Conservation (phyloP, 176 grass and related monocot species). For the Hyparrhenia diplandra region DNA sequence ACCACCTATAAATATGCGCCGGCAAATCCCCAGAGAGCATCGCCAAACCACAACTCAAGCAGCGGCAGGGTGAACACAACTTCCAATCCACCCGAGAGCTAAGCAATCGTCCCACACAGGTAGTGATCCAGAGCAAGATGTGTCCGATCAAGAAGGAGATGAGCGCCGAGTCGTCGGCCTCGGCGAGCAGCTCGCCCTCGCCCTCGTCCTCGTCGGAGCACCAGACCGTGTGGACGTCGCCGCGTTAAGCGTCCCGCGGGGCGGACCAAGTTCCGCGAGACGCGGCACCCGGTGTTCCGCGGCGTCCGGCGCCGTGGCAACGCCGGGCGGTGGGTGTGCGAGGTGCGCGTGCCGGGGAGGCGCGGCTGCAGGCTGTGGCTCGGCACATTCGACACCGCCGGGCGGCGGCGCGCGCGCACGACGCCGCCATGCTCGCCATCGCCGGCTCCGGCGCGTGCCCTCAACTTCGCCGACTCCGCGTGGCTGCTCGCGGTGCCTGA, state of each 20-base stretch:
- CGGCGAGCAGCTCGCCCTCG: background rate
- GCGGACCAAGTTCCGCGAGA: constrained; percentile 54
- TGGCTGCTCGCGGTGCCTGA: background rate
- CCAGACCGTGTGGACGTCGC: background rate
- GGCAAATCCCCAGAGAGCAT: background rate
- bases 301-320: constrained; percentile 32
- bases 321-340: constrained; percentile 41
- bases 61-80: background rate
- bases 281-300: constrained; percentile 43
- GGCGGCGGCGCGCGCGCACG: constrained; percentile 45
- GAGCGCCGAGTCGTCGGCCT: background rate
- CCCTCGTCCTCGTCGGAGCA: constrained; percentile 8
- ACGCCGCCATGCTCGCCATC: constrained; percentile 47
- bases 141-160: constrained; percentile 39
- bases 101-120: background rate
- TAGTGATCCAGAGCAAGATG: background rate
- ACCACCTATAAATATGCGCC: constrained; percentile 36
- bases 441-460: background rate
- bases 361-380: constrained; percentile 63
- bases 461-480: constrained; percentile 25
- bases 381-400: constrained; percentile 65
- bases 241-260: constrained; percentile 1
- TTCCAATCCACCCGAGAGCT: background rate
- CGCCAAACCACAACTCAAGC: background rate
- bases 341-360: constrained; percentile 29